Base-by-base conservation (phyloP, 2,329 filamentous ascomycete species). In the Cylindrodendrum hubeiense region DNA sequence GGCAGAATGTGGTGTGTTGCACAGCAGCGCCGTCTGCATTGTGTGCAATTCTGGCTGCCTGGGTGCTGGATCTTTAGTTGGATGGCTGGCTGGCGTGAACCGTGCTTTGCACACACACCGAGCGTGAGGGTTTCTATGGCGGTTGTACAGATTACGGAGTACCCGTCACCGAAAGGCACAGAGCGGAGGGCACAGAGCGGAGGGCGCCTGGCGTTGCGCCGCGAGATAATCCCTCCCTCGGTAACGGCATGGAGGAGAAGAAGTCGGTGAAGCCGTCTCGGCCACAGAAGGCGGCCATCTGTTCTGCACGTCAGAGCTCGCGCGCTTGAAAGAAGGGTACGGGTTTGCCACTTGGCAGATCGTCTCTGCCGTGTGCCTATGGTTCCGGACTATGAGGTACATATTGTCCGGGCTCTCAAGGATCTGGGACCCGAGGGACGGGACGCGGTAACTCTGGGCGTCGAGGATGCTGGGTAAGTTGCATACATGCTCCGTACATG, bases 241-340 rank as follows among this genome's bases (percentile, higher is more conserved):
- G 47, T 50, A 50, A 46, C 41, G 54, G 37, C 21, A 21, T 12
- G 28, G 28, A 30, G 34, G 44, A 49, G 19, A 22, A 44, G 39
- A 55, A 64, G 61, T 64, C 61, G 61, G 61, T 64, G 61, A 58
- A 34, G 49, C 26, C 28, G 61, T 37, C 15, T 39, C 15, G 37
- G 15, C 37, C 37, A 39, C 6, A 7, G 37, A 30, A 28, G n/a
- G n/a, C 34, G 33, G 44, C n/a, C 5, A 24, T 47, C 34, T 22
- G n/a, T 33, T 43, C 59, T 62, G 59, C 61, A 64, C 61, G 61
- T 64, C 55, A 64, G 55, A 53, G 24, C 34, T 50, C 24, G 47
- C 30, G 37, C 34, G 54, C 52, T 63, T 33, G 26, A 33, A n/a
- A 33, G 19, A n/a, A 54, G 46, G 39, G 41, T 24, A 30, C 15